A percentile compares a stretch with the other conserved stretches of the same genome.
Evolutionary conservation across 1,284 basidiomycete genomes (phyloP).

Genomic region (Lentinus polychrous): DNA sequence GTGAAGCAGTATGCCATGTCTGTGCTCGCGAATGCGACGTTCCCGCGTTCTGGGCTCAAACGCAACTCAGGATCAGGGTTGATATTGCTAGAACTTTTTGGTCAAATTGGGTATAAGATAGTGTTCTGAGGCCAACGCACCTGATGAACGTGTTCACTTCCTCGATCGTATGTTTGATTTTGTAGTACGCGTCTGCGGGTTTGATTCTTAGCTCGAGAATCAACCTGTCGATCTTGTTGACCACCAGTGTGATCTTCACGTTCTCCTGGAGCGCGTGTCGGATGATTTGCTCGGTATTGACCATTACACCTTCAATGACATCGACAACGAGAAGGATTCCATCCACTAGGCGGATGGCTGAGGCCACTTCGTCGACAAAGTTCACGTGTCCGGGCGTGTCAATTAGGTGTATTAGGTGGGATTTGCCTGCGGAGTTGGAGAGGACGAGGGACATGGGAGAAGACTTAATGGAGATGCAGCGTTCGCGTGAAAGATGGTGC

Average conservation of each 20-base stretch:
- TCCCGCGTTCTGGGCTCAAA: constrained; percentile 91
- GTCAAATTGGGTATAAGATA: background rate
- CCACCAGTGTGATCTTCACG: constrained; percentile 86
- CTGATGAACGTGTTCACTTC: constrained; percentile 96
- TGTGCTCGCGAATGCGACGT: constrained; percentile 95
- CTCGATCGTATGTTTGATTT: constrained; percentile 98
- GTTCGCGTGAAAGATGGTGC: constrained; percentile 81
- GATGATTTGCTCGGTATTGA: constrained; percentile 81
- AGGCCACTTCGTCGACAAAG: constrained; percentile 95
- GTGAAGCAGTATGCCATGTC: constrained; percentile 99
- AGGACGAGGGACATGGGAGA: constrained; percentile 94
- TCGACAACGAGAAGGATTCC: constrained; percentile 94
- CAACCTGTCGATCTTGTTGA: constrained; percentile 98
- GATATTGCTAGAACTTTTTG: constrained; percentile 57
- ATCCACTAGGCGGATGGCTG: constrained; percentile 83
- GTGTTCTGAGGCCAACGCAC: constrained; percentile 31
- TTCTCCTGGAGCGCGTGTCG: constrained; percentile 85
- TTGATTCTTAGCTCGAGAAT: constrained; percentile 96
- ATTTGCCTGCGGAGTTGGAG: constrained; percentile 86
- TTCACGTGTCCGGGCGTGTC: constrained; percentile 99
- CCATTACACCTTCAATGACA: constrained; percentile 94
- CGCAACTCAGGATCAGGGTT: constrained; percentile 84
- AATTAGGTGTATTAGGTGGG: constrained; percentile 87
- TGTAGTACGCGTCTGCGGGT: constrained; percentile 95
- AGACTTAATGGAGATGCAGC: constrained; percentile 94